A percentile compares a stretch with the other conserved stretches of the same genome.
Evolutionary conservation across 2,329 filamentous ascomycete genomes (phyloP).

Genomic region (Emydomyces testavorans): DNA sequence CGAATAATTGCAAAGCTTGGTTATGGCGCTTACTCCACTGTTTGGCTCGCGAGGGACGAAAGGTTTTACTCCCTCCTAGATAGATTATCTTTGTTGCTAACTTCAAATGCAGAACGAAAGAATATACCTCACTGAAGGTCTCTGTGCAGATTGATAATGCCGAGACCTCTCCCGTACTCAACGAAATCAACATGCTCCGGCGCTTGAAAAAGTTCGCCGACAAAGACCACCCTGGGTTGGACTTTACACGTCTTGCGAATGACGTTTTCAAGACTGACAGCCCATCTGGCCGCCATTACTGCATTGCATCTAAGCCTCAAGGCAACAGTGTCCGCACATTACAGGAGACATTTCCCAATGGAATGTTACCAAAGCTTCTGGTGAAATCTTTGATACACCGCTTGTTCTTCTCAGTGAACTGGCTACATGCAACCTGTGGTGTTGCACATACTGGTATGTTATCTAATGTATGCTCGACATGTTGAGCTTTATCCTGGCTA

Average conservation of each 20-base stretch:
- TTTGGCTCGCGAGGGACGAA: slow-evolving; percentile 20
- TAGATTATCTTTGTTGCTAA: slow-evolving; percentile 7
- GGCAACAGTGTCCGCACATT: slow-evolving; percentile 19
- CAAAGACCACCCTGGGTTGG: slow-evolving; percentile 14
- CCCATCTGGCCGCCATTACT: slow-evolving; percentile 19
- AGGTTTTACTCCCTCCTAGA: slow-evolving; percentile 5
- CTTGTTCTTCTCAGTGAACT: slow-evolving; percentile 16
- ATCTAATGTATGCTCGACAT: neutral
- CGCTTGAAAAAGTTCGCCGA: slow-evolving; percentile 15
- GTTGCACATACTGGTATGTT: slow-evolving; percentile 18
- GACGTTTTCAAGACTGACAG: slow-evolving; percentile 19
- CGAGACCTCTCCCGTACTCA: slow-evolving; percentile 15
- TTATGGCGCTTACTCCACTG: slow-evolving; percentile 20
- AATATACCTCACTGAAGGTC: slow-evolving; percentile 11
- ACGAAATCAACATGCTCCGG: slow-evolving; percentile 19
- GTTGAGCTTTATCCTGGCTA: slow-evolving; percentile 7
- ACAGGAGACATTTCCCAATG: slow-evolving; percentile 10
- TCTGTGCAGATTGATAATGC: slow-evolving; percentile 13
- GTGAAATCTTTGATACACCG: slow-evolving; percentile 16
- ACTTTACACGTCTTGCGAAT: slow-evolving; percentile 18
- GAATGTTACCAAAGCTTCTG: slow-evolving; percentile 14
- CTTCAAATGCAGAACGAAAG: slow-evolving; percentile 8
- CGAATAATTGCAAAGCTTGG: slow-evolving; percentile 21
- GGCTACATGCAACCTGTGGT: slow-evolving; percentile 14
- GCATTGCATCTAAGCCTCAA: slow-evolving; percentile 20